Base-by-base conservation (phyloP, 352 stramenopile genomes). In the Pythium aphanidermatum region DNA sequence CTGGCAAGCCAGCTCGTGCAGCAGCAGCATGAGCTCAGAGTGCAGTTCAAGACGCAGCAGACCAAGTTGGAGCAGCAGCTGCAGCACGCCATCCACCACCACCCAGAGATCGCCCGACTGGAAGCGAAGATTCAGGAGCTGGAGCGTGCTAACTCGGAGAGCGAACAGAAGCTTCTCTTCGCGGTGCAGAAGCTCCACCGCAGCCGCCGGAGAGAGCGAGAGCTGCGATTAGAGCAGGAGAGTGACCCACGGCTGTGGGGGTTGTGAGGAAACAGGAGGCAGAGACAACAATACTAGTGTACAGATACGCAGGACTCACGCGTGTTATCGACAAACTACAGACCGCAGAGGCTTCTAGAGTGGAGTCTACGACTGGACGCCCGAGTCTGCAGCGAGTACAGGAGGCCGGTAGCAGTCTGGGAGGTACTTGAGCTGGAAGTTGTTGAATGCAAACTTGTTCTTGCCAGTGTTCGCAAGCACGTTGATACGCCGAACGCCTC, bases 371-470 rank as follows among this genome's bases (percentile, higher is more conserved):
- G 82, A 94, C 19, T 63, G 62, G 34, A 91, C 71, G 19, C 83
- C 70, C 9, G 82, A 80, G 55, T 94, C 78, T 9, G 79, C 74
- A 6, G 85, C 84, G 11, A 84, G 62, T n/a, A 81, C 60, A 9
- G 91, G 91, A 12, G 91, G 90, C 38, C 93, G 83, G 65, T 96
- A 97, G 49, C 88, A 88, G 46, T 86, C 74, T 3, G 96, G 96
- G 63, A 99, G 96, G 58, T 98, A 98, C 70, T 98, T 96, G 42
- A 96, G 79, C 71, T 99, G 96, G 46, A 98, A 82, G 11, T 83
- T 83, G 65, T 99, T 99, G 67, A 99, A 99, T 10, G 95, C 95
- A 70, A 96, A 98, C 53, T 96, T 97, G 42, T 86, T 82, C 55
- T 92, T 94, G 32, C 82, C 82, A 12, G 82, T 94, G 51, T 94